Base-by-base conservation (phyloP, 148 eudicot species). In the Arbutus unedo region DNA sequence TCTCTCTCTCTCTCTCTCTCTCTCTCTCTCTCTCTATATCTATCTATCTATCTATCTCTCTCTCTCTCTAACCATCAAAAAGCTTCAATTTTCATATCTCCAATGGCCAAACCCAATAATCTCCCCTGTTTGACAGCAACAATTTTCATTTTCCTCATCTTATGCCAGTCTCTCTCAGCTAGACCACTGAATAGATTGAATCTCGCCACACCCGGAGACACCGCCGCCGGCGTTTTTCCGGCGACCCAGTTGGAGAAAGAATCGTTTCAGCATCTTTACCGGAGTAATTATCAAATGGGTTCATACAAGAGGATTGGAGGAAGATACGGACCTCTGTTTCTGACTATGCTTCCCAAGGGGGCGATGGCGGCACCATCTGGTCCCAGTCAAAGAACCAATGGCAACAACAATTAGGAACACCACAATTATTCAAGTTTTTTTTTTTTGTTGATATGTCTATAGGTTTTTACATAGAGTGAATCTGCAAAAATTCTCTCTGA, bases 341-440 rank as follows among this genome's bases (percentile, higher is more conserved):
- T 64, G 31, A 64, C 18, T 38, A 82, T 82, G 84, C 84, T 82
- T 38, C 84, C 84, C 23, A 82, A 82, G 43, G 84, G 84, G 23
- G 47, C 0, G 19, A n/a, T 48, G 14, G 25, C 76, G 8, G 75
- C 84, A 4, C 74, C 80, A 6, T 76, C 80, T 7, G 84, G 80
- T 25, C 84, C 84, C 11, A 82, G 80, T 55, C 6, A 56, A 16
- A 64, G 84, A 47, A 82, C 18, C 14, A 74, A 81, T 57, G 70
- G 15, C 6, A 4, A n/a, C 41, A 8, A 76, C 70, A 49, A 64
- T 45, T 62, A 76, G 71, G 74, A 75, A 50, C 59, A 2, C 4
- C 59, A 2, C 4, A 4, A 18, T 6, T 14, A 19, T 19, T 19
- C 7, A 3, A 19, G 47, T 19, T 53, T 71, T 14, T 5, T 51